phyloP scores from a whole-genome alignment of 2,329 filamentous ascomycete species.

The Colletotrichum liriopes region DNA sequence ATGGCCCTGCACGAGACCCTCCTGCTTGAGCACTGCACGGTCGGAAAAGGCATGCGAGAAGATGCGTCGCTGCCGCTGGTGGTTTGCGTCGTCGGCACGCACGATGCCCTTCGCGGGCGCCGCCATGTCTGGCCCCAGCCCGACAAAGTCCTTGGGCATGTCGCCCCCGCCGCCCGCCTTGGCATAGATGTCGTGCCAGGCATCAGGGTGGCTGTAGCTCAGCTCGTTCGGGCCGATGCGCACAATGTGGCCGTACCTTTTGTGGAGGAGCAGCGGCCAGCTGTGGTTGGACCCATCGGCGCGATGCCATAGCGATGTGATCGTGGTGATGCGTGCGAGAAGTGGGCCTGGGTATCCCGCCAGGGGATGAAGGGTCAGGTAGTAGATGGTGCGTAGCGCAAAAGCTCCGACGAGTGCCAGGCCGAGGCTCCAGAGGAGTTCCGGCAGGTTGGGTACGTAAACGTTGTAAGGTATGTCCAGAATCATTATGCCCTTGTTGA shows the following conservation, averaged over 20 bases:
- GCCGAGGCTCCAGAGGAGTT: constrained; percentile 15
- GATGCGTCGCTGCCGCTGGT: constrained; percentile 43
- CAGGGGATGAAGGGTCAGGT: constrained; percentile 35
- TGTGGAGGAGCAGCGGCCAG: constrained; percentile 42
- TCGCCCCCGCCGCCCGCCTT: constrained; percentile 38
- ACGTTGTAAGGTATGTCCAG: constrained; percentile 4
- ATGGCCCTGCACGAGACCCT: constrained; percentile 49
- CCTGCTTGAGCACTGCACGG: constrained; percentile 50
- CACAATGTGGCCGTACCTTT: constrained; percentile 46
- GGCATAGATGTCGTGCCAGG: constrained; percentile 44
- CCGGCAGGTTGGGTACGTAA: not conserved
- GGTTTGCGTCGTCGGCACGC: constrained; percentile 30
- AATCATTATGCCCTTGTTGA: constrained; percentile 16
- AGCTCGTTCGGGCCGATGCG: constrained; percentile 43
- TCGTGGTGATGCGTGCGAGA: constrained; percentile 32
- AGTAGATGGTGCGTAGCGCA: constrained; percentile 37
- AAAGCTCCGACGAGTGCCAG: constrained; percentile 19
- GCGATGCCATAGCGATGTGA: constrained; percentile 36
- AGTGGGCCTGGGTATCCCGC: constrained; percentile 37
- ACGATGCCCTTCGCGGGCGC: constrained; percentile 45
- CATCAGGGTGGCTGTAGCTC: constrained; percentile 42
- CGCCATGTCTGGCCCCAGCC: constrained; percentile 51
- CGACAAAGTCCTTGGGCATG: constrained; percentile 48
- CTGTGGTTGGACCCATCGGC: constrained; percentile 38
- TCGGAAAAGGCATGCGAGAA: constrained; percentile 52